These are phyloP conservation scores for Cladobotryum mycophilum DNA, from an alignment of 2,329 filamentous ascomycete genomes.

Conservation along the genomic window DNA sequence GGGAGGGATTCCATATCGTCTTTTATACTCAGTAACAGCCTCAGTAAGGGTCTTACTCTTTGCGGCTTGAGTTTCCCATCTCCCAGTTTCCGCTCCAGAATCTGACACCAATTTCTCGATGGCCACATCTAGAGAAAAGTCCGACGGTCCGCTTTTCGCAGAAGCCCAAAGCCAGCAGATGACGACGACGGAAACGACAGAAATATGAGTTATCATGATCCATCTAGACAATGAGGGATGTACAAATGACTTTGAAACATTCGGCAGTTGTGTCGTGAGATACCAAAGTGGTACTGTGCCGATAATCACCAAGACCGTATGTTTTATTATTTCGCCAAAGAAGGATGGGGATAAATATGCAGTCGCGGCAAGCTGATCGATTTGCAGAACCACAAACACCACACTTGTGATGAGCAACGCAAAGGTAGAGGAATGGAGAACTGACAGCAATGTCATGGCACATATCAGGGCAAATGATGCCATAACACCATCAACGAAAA, in stretches of 20 bases:
- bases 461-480: slow-evolving; percentile 20
- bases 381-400: slow-evolving; percentile 14
- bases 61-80: slow-evolving; percentile 17
- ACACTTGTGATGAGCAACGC: slow-evolving; percentile 20
- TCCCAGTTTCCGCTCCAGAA: slow-evolving; percentile 3
- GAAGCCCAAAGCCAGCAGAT: slow-evolving; percentile 7
- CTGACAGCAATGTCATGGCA: slow-evolving; percentile 21
- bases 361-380: background rate
- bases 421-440: slow-evolving; percentile 22
- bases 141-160: background rate
- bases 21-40: slow-evolving; percentile 37
- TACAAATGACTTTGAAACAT: background rate
- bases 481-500: slow-evolving; percentile 24
- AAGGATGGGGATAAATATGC: background rate
- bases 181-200: slow-evolving; percentile 4
- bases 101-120: slow-evolving; percentile 13
- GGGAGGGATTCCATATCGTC: slow-evolving; percentile 53
- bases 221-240: slow-evolving; percentile 6
- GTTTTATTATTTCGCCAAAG: background rate
- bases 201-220: slow-evolving; percentile 13
- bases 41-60: slow-evolving; percentile 16
- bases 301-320: background rate
- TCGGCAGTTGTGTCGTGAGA: background rate
- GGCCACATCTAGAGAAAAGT: slow-evolving; percentile 5
- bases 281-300: slow-evolving; percentile 5